phyloP scores from a whole-genome alignment of 2,329 filamentous ascomycete species.

The Fusarium pseudonygamai region DNA sequence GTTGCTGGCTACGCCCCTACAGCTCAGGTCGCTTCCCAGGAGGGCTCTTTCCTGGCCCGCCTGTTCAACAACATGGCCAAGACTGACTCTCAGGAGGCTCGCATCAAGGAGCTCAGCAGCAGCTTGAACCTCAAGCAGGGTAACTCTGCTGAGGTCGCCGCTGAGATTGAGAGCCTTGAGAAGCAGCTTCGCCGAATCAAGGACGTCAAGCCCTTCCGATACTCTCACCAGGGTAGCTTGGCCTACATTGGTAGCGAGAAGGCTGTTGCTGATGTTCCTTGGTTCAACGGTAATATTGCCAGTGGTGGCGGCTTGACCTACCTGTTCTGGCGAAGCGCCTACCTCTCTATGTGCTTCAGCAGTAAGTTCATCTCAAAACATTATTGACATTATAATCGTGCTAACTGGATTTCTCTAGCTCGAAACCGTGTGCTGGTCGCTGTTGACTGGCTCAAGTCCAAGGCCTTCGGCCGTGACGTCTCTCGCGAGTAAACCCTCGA shows the following conservation, averaged over 20 bases:
- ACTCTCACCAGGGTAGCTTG: slow-evolving; percentile 95
- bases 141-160: slow-evolving; percentile 73
- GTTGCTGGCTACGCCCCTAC: slow-evolving; percentile 98
- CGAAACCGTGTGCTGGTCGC: slow-evolving; percentile 94
- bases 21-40: slow-evolving; percentile 94
- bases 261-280: slow-evolving; percentile 96
- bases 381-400: background rate
- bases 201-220: slow-evolving; percentile 97
- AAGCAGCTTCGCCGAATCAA: slow-evolving; percentile 88
- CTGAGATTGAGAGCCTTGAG: slow-evolving; percentile 86
- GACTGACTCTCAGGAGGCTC: slow-evolving; percentile 81
- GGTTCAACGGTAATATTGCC: slow-evolving; percentile 96
- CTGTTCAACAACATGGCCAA: slow-evolving; percentile 99
- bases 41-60: slow-evolving; percentile 92
- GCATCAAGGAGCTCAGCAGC: slow-evolving; percentile 75
- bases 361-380: slow-evolving; percentile 69
- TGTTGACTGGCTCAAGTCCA: slow-evolving; percentile 97
- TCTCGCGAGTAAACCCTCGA: slow-evolving; percentile 73
- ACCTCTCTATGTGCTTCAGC: slow-evolving; percentile 99
- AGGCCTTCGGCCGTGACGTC: slow-evolving; percentile 94
- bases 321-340: slow-evolving; percentile 97
- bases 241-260: slow-evolving; percentile 99
- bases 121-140: slow-evolving; percentile 68
- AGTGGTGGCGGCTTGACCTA: slow-evolving; percentile 94
- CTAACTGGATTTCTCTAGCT: slow-evolving; percentile 60